These are phyloP conservation scores for Boletus bicolor DNA, from an alignment of 768 basidiomycete species.

Conservation along the genomic window DNA sequence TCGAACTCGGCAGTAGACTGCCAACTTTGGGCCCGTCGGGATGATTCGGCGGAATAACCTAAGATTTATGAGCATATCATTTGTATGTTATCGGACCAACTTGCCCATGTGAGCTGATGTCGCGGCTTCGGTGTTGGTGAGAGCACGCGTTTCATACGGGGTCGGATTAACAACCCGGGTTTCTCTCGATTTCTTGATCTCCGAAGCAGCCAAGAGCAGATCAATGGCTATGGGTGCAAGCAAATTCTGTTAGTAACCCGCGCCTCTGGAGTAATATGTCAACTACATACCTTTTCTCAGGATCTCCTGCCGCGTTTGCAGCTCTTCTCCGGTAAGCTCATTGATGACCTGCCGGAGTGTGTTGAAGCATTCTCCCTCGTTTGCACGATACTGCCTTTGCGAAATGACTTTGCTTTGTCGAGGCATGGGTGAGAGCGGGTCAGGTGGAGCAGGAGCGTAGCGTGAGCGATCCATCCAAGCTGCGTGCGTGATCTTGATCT, in stretches of 20 bases:
- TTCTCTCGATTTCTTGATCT: neutral
- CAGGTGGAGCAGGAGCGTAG: neutral
- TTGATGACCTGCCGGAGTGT: slow-evolving; percentile 17
- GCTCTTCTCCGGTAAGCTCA: slow-evolving; percentile 15
- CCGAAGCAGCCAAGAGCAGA: slow-evolving; percentile 5
- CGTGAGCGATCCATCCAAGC: neutral
- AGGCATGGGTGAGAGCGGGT: neutral
- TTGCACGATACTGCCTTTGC: slow-evolving; percentile 23
- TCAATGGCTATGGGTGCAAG: slow-evolving; percentile 5
- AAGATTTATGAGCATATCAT: neutral
- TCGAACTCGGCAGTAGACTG: neutral
- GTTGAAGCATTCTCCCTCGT: slow-evolving; percentile 23
- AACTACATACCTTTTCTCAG: slow-evolving; percentile 17
- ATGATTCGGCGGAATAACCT: slow-evolving; percentile 1
- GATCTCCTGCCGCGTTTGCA: slow-evolving; percentile 20
- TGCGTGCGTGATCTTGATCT: neutral
- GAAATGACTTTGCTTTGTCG: slow-evolving; percentile 11
- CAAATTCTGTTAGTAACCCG: neutral
- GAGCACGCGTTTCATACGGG: neutral
- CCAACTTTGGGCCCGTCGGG: neutral
- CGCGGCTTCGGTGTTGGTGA: neutral
- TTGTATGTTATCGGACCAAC: neutral
- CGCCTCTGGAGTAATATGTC: neutral
- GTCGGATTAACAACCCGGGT: neutral
- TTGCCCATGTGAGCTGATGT: slow-evolving; percentile 1